Evolutionary conservation across 495 filamentous ascomycete genomes (phyloP).

Genomic region (Neurospora sp.): DNA sequence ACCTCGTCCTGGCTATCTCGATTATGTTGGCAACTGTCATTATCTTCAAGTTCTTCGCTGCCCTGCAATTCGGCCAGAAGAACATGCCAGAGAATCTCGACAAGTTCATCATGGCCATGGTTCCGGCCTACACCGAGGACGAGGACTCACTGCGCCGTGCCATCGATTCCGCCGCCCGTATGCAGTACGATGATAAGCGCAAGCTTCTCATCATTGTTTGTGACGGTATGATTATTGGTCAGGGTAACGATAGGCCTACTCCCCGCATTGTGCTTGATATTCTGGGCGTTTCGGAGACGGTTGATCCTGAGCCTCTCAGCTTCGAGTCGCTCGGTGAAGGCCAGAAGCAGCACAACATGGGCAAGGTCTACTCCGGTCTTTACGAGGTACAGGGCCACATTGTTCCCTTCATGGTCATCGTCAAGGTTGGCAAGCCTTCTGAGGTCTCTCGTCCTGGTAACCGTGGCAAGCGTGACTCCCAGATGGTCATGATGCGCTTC

Average conservation of each 20-base stretch:
- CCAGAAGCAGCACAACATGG: constrained; percentile 98
- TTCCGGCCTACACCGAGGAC: constrained; percentile 96
- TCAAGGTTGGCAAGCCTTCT: constrained; percentile 95
- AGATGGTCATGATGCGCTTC: constrained; percentile 97
- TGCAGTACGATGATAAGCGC: constrained; percentile 97
- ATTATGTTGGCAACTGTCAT: constrained; percentile 73
- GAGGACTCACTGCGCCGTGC: constrained; percentile 94
- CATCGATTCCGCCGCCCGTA: constrained; percentile 90
- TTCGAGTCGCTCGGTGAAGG: constrained; percentile 96
- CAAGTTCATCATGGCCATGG: constrained; percentile 97
- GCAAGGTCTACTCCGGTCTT: constrained; percentile 92
- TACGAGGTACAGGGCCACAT: constrained; percentile 98
- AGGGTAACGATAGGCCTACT: constrained; percentile 93
- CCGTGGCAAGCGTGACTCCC: constrained; percentile 97
- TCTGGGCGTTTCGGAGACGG: constrained; percentile 81
- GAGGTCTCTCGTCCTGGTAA: constrained; percentile 96
- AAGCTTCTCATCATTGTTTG: constrained; percentile 92
- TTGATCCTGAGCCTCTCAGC: constrained; percentile 94
- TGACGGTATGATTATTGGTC: constrained; percentile 99
- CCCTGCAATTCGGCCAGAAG: constrained; percentile 86
- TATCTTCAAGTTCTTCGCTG: constrained; percentile 92
- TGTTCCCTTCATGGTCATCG: constrained; percentile 92
- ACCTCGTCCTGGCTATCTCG: constrained; percentile 85
- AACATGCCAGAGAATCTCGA: constrained; percentile 90
- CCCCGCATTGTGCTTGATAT: constrained; percentile 96